Evolutionary conservation across 1,139 yeast genomes (phyloP), one percentile per base, ranked within the genome.

Genomic region (Eremothecium cymbalariae): DNA sequence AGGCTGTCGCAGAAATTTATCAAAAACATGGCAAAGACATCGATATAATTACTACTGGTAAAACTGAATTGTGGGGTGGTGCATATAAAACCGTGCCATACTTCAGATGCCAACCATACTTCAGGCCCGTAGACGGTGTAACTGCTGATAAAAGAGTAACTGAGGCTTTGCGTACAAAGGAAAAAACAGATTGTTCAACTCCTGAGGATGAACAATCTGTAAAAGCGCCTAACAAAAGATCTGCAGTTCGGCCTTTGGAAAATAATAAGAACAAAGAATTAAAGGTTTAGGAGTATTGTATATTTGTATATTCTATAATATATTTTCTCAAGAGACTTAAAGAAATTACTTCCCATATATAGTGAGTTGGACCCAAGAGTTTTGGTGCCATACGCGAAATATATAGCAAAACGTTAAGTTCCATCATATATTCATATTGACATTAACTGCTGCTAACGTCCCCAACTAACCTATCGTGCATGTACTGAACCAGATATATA

Each of bases 71-170:
- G 21, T 81, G 94, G 86, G 94, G 95, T 34, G 95, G 94, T 1
- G 49, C 68, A 13, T 90, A 90, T 57, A 76, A 76, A 55, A 70
- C 68, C 5, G 74, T 90, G n/a, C 98, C 98, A 2, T 88, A 81
- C 58, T 90, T 98, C 97, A 70, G 98, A 48, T 77, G 95, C 45
- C 98, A 90, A 60, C 98, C 98, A 2, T 83, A 84, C 55, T 86
- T 93, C 64, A 70, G 98, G 45, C 76, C 79, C 6, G 94, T 84
- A 1, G 70, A 83, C 54, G 95, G 95, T 19, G 64, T 70, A 4
- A 63, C 67, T 14, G 72, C 68, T 13, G 71, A 68, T 41, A 66
- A 65, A 25, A 57, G 70, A 32, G 57, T 64, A 4, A 56, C 55
- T 6, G 60, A 54, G 25, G 47, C 54, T 13, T 41, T 64, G 37